phyloP scores from a whole-genome alignment of 2,329 filamentous ascomycete genomes.

The Botryosphaeria agaves region DNA sequence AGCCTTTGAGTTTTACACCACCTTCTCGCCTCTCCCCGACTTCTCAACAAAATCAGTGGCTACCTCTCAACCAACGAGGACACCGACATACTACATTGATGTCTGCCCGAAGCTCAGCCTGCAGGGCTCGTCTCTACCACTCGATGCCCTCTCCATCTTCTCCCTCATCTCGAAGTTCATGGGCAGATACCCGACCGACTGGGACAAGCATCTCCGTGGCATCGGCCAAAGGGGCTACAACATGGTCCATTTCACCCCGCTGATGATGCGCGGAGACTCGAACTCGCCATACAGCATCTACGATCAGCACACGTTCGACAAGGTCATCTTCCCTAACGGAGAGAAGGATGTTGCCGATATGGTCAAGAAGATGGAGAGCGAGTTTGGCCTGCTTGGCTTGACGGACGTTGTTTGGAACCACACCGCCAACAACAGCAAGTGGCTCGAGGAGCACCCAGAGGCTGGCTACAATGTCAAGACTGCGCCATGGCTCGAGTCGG shows the following conservation, averaged over 20 bases:
- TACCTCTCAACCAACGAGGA: slow-evolving; percentile 35
- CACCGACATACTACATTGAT: slow-evolving; percentile 79
- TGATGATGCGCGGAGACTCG: slow-evolving; percentile 74
- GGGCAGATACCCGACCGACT: slow-evolving; percentile 78
- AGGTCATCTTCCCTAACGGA: slow-evolving; percentile 63
- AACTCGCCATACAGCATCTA: slow-evolving; percentile 97
- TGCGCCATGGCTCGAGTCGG: slow-evolving; percentile 52
- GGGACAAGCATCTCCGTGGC: slow-evolving; percentile 74
- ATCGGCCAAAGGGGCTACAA: slow-evolving; percentile 91
- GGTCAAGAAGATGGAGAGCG: slow-evolving; percentile 64
- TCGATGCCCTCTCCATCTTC: slow-evolving; percentile 80
- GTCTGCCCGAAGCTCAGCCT: slow-evolving; percentile 68
- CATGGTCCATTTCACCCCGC: slow-evolving; percentile 95
- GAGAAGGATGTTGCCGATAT: slow-evolving; percentile 65
- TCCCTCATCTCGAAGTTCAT: slow-evolving; percentile 97
- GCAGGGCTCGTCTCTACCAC: slow-evolving; percentile 55
- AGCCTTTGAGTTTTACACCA: slow-evolving; percentile 87
- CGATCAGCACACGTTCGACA: slow-evolving; percentile 80
- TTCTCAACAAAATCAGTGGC: slow-evolving; percentile 42
- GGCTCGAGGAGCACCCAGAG: slow-evolving; percentile 88
- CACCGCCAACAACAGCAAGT: slow-evolving; percentile 87
- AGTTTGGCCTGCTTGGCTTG: slow-evolving; percentile 70
- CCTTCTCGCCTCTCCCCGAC: slow-evolving; percentile 71
- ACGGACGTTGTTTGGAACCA: slow-evolving; percentile 98
- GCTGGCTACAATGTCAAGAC: slow-evolving; percentile 88